These are phyloP conservation scores for Piedraia hortae DNA, from an alignment of 2,329 filamentous ascomycete genomes.

Conservation along the genomic window DNA sequence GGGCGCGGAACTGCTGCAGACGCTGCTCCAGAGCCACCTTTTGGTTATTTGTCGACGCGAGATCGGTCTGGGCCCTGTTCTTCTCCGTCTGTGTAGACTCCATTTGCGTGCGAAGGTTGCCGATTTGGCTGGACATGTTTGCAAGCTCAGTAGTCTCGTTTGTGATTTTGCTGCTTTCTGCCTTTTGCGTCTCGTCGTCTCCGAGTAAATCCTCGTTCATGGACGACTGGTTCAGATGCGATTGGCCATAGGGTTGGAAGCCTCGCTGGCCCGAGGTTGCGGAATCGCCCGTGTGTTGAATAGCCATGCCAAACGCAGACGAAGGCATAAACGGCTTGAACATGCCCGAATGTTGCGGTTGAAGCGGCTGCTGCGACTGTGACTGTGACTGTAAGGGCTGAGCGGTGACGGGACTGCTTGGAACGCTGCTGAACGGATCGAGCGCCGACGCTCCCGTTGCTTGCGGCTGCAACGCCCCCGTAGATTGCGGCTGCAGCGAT, in stretches of 20 bases:
- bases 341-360: conserved; percentile 14
- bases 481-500: conserved; percentile 16
- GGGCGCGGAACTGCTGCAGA: conserved; percentile 53
- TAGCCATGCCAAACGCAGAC: conserved; percentile 66
- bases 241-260: conserved; percentile 4
- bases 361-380: too few species aligned
- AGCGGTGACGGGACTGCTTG: conserved; percentile 26
- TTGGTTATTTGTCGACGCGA: conserved; percentile 56
- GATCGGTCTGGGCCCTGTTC: conserved; percentile 47
- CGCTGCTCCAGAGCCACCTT: conserved; percentile 84
- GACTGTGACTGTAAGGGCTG: conserved; percentile 8
- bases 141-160: conserved; percentile 78
- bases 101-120: conserved; percentile 75
- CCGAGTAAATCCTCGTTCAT: conserved; percentile 63
- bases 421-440: conserved; percentile 33
- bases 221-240: conserved; percentile 11
- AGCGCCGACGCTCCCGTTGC: conserved; percentile 44
- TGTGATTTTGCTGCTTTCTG: conserved; percentile 65
- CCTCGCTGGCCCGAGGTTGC: conserved; percentile 10
- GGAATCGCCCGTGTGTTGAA: conserved; percentile 45
- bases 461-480: conserved; percentile 31
- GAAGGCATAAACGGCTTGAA: conserved; percentile 87
- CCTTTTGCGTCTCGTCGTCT: conserved; percentile 44
- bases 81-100: conserved; percentile 74
- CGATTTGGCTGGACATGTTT: conserved; percentile 87